Percentiles rank a stretch among this genome's conserved stretches.
Evolutionary conservation across 2,329 filamentous ascomycete genomes (phyloP).

Genomic region (Ascochyta pisi): DNA sequence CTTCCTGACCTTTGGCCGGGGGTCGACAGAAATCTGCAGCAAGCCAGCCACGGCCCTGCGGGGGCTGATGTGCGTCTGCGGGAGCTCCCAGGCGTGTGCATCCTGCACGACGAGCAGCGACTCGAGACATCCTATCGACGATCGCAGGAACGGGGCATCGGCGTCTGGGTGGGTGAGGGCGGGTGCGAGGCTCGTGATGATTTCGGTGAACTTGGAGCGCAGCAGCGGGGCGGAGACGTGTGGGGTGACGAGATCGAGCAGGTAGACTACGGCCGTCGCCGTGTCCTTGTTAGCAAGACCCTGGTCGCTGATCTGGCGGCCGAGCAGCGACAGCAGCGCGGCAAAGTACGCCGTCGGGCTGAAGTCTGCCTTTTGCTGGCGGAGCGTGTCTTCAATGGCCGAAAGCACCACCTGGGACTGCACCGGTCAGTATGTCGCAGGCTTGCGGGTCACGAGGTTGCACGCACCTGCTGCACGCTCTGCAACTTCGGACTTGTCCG

Average conservation of each 20-base stretch:
- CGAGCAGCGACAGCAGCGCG: constrained; percentile 86
- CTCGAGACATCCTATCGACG: constrained; percentile 92
- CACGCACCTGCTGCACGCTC: constrained; percentile 83
- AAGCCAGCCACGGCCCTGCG: constrained; percentile 86
- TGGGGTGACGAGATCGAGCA: constrained; percentile 90
- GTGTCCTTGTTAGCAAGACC: constrained; percentile 81
- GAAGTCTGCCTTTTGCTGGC: constrained; percentile 81
- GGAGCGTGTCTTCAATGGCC: constrained; percentile 90
- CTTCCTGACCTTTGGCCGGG: constrained; percentile 91
- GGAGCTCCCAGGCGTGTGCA: constrained; percentile 83
- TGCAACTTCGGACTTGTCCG: constrained; percentile 90
- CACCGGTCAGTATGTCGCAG: constrained; percentile 20
- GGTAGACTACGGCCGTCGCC: constrained; percentile 86
- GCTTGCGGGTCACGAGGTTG: too few species aligned
- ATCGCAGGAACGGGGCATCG: constrained; percentile 83
- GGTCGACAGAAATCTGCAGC: constrained; percentile 82
- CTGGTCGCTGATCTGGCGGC: constrained; percentile 71
- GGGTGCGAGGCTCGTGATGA: constrained; percentile 84
- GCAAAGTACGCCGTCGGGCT: constrained; percentile 94
- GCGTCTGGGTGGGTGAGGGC: constrained; percentile 80
- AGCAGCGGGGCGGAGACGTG: constrained; percentile 85
- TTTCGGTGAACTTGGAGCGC: constrained; percentile 92
- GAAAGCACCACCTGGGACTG: constrained; percentile 85
- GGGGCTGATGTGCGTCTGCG: constrained; percentile 82
- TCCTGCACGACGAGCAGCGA: constrained; percentile 92